A percentile compares a stretch with the other conserved stretches of the same genome.
Conservation (phyloP, 805 yeast genomes). For the Wickerhamiella spandovensis region DNA sequence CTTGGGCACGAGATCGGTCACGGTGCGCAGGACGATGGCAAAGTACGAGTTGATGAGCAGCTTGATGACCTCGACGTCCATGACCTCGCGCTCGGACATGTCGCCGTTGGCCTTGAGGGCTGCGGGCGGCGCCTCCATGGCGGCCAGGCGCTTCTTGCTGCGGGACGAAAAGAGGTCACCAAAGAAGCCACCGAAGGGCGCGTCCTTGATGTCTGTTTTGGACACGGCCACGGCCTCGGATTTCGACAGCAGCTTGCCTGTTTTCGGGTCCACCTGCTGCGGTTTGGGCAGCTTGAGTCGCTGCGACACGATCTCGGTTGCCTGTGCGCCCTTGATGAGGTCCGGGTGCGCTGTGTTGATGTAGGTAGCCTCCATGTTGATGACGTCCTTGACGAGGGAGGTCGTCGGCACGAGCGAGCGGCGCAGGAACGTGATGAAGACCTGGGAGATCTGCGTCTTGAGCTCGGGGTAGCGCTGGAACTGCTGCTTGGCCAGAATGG, state of each 20-base stretch:
- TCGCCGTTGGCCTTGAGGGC: slow-evolving; percentile 82
- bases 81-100: slow-evolving; percentile 86
- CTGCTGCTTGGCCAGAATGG: slow-evolving; percentile 66
- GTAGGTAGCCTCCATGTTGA: slow-evolving; percentile 76
- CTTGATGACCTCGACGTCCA: slow-evolving; percentile 94
- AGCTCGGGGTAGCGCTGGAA: slow-evolving; percentile 86
- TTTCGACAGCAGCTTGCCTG: slow-evolving; percentile 64
- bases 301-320: slow-evolving; percentile 84
- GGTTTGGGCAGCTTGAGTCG: slow-evolving; percentile 62
- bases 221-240: slow-evolving; percentile 15
- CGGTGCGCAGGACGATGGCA: slow-evolving; percentile 82
- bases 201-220: slow-evolving; percentile 27
- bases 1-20: slow-evolving; percentile 88
- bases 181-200: slow-evolving; percentile 66
- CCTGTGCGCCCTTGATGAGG: slow-evolving; percentile 84
- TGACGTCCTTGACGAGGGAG: slow-evolving; percentile 69
- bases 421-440: slow-evolving; percentile 68
- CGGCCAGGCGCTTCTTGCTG: slow-evolving; percentile 82
- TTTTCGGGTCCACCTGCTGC: slow-evolving; percentile 76
- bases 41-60: slow-evolving; percentile 80
- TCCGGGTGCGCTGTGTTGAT: slow-evolving; percentile 98
- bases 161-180: slow-evolving; percentile 90
- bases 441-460: slow-evolving; percentile 72
- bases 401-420: slow-evolving; percentile 76
- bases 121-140: slow-evolving; percentile 95